Evolutionary conservation across 2,329 filamentous ascomycete species (phyloP).

Genomic region (Parascedosporium putredinis): DNA sequence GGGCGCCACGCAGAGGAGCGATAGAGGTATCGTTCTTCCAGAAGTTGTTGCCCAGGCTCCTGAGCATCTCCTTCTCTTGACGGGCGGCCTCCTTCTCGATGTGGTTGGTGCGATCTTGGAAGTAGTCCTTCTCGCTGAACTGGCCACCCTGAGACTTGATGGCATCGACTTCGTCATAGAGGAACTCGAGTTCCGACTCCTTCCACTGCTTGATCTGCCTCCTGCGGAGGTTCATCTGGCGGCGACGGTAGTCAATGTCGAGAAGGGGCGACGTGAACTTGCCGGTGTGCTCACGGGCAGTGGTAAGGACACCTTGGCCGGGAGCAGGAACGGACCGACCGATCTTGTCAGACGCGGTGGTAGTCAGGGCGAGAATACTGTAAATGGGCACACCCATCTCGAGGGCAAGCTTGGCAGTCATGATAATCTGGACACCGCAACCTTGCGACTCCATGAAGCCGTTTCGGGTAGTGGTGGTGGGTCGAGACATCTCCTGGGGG

Average conservation of each 20-base stretch:
- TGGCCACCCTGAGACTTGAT: constrained; percentile 69
- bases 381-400: constrained; percentile 99
- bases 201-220: constrained; percentile 95
- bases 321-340: constrained; percentile 94
- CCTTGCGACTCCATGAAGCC: constrained; percentile 99
- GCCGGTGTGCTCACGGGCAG: constrained; percentile 78
- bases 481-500: constrained; percentile 97
- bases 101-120: constrained; percentile 73
- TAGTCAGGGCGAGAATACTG: constrained; percentile 84
- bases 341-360: constrained; percentile 98
- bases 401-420: constrained; percentile 89
- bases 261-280: constrained; percentile 93
- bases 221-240: constrained; percentile 88
- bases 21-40: constrained; percentile 95
- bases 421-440: constrained; percentile 95
- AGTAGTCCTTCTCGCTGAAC: constrained; percentile 76
- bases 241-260: constrained; percentile 93
- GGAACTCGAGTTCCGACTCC: constrained; percentile 84
- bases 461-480: constrained; percentile 90
- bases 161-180: constrained; percentile 84
- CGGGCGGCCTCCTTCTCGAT: constrained; percentile 77
- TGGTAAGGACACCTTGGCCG: constrained; percentile 92
- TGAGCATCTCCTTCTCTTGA: constrained; percentile 87
- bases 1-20: constrained; percentile 85
- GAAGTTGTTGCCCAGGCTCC: constrained; percentile 94